Conservation (phyloP, 148 eudicot genomes). For the Euryodendron excelsum region DNA sequence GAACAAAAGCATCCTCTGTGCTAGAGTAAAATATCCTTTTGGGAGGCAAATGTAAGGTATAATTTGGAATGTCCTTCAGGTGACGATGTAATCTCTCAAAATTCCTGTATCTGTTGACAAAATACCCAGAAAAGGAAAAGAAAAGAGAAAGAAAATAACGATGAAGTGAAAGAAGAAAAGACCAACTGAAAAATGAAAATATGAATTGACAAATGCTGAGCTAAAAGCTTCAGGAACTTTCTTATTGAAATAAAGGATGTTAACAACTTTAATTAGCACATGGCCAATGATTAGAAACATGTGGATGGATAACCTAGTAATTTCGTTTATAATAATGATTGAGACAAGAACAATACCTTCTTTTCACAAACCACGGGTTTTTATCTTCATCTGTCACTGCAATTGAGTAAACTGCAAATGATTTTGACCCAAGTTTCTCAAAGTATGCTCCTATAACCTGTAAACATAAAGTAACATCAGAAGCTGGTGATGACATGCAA, state of each 20-base stretch:
- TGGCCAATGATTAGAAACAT: neutral
- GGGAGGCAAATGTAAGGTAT: constrained; percentile 91
- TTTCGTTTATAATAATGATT: neutral
- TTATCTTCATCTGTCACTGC: constrained; percentile 83
- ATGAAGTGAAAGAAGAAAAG: neutral
- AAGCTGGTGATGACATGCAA: neutral
- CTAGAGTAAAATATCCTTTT: constrained; percentile 99
- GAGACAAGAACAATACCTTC: constrained; percentile 56
- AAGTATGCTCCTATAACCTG: constrained; percentile 95
- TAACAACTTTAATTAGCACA: constrained; percentile 1
- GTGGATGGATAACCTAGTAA: neutral
- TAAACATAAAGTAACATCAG: constrained; percentile 1
- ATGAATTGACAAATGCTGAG: neutral
- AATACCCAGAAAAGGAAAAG: constrained; percentile 5
- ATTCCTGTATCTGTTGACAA: constrained; percentile 72
- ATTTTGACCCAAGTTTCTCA: constrained; percentile 84
- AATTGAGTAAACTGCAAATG: constrained; percentile 94
- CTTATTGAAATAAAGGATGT: neutral
- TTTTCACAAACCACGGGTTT: constrained; percentile 89
- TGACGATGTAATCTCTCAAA: constrained; percentile 94
- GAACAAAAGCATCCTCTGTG: constrained; percentile 98
- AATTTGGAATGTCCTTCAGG: constrained; percentile 93
- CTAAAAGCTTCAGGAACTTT: constrained; percentile 2
- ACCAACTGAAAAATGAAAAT: neutral
- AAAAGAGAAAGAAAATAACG: neutral